Evolutionary conservation across 257 asterid genomes (phyloP).

Genomic region (Hygrophila difformis): DNA sequence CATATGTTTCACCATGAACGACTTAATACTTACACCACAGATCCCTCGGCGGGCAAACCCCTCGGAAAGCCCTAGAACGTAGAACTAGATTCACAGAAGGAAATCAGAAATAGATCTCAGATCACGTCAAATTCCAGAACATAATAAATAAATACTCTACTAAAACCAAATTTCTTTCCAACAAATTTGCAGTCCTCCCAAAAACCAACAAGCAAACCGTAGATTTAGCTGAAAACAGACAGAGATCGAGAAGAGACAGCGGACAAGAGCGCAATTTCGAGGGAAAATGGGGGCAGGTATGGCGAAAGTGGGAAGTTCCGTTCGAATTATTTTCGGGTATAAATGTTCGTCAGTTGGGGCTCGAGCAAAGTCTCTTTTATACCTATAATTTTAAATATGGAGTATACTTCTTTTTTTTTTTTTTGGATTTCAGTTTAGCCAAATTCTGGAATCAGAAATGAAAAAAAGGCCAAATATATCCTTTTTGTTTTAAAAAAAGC

Average conservation of each 20-base stretch:
- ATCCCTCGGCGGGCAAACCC: constrained; percentile 18
- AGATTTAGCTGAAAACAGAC: constrained; percentile 19
- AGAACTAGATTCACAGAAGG: constrained; percentile 11
- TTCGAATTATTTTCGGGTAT: neutral
- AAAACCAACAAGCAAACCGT: constrained; percentile 20
- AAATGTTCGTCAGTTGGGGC: constrained; percentile 14
- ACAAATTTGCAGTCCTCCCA: no score
- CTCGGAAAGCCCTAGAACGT: constrained; percentile 2
- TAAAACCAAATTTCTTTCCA: neutral
- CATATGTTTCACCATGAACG: constrained; percentile 13
- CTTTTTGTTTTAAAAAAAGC: no score
- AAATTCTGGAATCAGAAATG: no score
- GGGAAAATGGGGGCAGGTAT: constrained; percentile 23
- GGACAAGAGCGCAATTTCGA: constrained; percentile 25
- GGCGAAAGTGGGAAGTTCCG: neutral
- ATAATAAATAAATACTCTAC: constrained; percentile 1
- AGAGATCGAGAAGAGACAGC: constrained; percentile 18
- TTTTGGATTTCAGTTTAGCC: no score
- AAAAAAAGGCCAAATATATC: no score
- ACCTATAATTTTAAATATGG: no score
- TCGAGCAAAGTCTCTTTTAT: constrained; percentile 5
- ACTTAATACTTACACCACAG: constrained; percentile 19
- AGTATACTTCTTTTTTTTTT: no score
- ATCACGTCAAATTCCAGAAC: constrained; percentile 20
- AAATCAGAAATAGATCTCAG: constrained; percentile 25